These are phyloP conservation scores for Danielozyma ontarioensis DNA, from an alignment of 805 yeast genomes.

Conservation along the genomic window DNA sequence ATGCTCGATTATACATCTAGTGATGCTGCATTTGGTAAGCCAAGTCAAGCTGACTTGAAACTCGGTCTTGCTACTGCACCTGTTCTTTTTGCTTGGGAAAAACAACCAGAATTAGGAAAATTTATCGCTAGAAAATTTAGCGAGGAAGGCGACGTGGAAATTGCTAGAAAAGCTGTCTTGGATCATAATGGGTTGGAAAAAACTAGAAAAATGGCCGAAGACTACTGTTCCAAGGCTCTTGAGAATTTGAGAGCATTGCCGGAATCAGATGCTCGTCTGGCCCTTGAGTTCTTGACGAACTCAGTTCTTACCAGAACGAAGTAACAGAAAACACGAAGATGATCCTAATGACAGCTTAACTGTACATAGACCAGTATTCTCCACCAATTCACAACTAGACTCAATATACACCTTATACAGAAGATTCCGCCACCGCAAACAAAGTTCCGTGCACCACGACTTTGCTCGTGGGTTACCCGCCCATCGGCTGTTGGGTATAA, in stretches of 20 bases:
- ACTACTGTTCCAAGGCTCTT: constrained; percentile 73
- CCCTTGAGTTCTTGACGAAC: constrained; percentile 78
- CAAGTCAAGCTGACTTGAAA: constrained; percentile 91
- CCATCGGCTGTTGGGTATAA: constrained; percentile 1
- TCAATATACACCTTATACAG: neutral
- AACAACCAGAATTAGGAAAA: constrained; percentile 78
- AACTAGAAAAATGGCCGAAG: constrained; percentile 71
- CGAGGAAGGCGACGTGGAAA: constrained; percentile 75
- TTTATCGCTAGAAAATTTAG: constrained; percentile 80
- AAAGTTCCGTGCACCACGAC: no score
- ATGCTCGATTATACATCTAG: constrained; percentile 92
- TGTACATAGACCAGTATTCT: constrained; percentile 1
- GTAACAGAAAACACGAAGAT: no score
- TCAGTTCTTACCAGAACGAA: constrained; percentile 78
- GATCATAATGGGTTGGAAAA: constrained; percentile 68
- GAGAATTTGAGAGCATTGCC: constrained; percentile 70
- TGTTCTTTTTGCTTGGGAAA: constrained; percentile 88
- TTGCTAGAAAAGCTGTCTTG: constrained; percentile 71
- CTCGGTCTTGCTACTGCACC: constrained; percentile 97
- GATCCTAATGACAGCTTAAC: neutral
- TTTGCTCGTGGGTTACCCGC: constrained; percentile 18
- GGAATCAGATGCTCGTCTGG: constrained; percentile 83
- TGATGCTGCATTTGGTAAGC: constrained; percentile 82
- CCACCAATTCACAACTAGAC: neutral
- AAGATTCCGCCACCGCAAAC: neutral